phyloP scores from a whole-genome alignment of 2,329 filamentous ascomycete genomes.

The Alternaria tenuissima region DNA sequence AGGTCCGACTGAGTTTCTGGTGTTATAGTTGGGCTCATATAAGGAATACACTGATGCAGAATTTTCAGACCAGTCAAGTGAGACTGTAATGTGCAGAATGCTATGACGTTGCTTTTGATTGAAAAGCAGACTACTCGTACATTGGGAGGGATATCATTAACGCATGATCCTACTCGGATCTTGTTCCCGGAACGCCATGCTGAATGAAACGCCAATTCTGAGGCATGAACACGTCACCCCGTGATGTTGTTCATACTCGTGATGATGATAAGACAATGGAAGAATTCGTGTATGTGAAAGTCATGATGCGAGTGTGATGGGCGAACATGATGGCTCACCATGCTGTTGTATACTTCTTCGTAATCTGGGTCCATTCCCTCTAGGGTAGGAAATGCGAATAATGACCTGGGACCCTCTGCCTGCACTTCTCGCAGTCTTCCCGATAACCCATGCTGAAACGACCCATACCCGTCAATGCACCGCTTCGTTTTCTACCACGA shows the following conservation, averaged over 20 bases:
- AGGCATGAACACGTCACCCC: constrained; percentile 1
- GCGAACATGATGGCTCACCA: not conserved
- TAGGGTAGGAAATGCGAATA: constrained; percentile 57
- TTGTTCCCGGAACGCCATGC: not conserved
- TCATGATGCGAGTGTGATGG: not conserved
- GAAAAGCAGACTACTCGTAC: not conserved
- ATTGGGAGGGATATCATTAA: constrained; percentile 3
- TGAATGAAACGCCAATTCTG: constrained; percentile 1
- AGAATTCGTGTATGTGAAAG: not conserved
- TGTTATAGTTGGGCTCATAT: not conserved
- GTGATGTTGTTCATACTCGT: not conserved
- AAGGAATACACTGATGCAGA: not conserved
- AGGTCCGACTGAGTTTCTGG: not conserved
- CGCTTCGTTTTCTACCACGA: constrained; percentile 50
- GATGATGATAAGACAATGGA: not conserved
- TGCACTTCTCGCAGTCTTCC: constrained; percentile 60
- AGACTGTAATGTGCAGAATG: not conserved
- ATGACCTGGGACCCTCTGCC: constrained; percentile 57
- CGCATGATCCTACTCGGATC: not conserved
- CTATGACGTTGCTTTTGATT: not conserved
- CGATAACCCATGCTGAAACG: constrained; percentile 59
- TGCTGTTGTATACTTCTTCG: not conserved
- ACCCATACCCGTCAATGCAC: constrained; percentile 49
- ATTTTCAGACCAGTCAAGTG: not conserved
- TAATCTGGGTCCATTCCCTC: not conserved